Evolutionary conservation across 2,329 filamentous ascomycete genomes (phyloP).

Genomic region (Ophiocordyceps camponoti-saundersi): DNA sequence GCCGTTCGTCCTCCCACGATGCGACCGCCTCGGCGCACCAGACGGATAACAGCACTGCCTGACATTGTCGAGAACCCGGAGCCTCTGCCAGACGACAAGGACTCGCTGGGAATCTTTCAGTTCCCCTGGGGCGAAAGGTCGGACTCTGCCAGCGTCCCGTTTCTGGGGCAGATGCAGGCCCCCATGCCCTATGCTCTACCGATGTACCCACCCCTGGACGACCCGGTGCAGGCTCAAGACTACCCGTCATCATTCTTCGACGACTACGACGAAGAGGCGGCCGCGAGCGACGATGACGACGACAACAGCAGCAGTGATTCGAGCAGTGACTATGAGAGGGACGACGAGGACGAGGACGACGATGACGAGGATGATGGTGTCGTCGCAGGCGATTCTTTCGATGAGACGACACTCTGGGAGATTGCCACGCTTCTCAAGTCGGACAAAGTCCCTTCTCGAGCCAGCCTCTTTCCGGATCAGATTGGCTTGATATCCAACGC

Average conservation of each 20-base stretch:
- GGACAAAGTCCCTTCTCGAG: slow-evolving; percentile 31
- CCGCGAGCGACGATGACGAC: slow-evolving; percentile 7
- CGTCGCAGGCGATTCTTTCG: slow-evolving; percentile 34
- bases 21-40: slow-evolving; percentile 35
- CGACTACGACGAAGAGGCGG: slow-evolving; percentile 38
- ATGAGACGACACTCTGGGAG: slow-evolving; percentile 46
- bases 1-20: slow-evolving; percentile 15
- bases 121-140: slow-evolving; percentile 50
- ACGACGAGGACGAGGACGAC: slow-evolving; percentile 15
- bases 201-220: slow-evolving; percentile 1
- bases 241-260: slow-evolving; percentile 40
- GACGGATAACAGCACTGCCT: slow-evolving; percentile 39
- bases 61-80: slow-evolving; percentile 47
- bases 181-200: slow-evolving; percentile 16
- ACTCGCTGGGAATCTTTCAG: slow-evolving; percentile 46
- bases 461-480: slow-evolving; percentile 28
- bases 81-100: slow-evolving; percentile 38
- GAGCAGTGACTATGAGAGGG: slow-evolving; percentile 23
- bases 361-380: slow-evolving; percentile 6
- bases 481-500: not conserved
- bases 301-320: slow-evolving; percentile 32
- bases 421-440: slow-evolving; percentile 42
- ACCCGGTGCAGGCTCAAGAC: slow-evolving; percentile 10
- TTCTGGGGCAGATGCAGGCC: slow-evolving; percentile 6
- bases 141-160: slow-evolving; percentile 30